These are phyloP conservation scores for Perkinsus olseni DNA, from an alignment of 169 alveolate genomes.

Conservation along the genomic window DNA sequence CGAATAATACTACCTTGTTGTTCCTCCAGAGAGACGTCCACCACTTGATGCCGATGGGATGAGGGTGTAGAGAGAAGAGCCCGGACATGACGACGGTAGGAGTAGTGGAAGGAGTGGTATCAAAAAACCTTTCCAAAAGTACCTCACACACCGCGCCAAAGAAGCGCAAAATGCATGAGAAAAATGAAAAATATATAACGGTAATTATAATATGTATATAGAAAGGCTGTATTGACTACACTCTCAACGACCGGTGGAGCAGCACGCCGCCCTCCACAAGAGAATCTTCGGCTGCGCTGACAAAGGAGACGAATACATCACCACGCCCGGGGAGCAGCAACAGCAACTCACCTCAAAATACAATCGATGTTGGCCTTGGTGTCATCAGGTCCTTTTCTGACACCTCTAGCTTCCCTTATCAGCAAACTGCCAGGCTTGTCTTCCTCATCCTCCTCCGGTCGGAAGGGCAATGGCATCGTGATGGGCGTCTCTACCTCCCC, in stretches of 20 bases:
- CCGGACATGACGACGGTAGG: background rate
- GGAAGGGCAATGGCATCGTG: background rate
- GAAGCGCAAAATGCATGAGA: background rate
- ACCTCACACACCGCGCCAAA: background rate
- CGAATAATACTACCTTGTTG: background rate
- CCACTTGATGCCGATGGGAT: background rate
- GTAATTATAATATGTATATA: background rate
- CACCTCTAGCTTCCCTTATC: background rate
- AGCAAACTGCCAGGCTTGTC: background rate
- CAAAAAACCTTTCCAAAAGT: background rate
- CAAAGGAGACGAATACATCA: background rate
- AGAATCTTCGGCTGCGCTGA: background rate
- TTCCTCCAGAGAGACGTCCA: background rate
- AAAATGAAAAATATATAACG: background rate
- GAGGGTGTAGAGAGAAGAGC: background rate
- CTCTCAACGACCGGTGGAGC: background rate
- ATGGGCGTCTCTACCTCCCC: background rate
- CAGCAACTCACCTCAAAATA: background rate
- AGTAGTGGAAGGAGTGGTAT: too few species aligned
- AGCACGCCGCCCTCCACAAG: background rate
- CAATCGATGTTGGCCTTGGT: background rate
- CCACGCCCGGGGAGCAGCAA: too few species aligned
- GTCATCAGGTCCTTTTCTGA: background rate
- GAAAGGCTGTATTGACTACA: background rate
- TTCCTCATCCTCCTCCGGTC: background rate